Base-by-base conservation (phyloP, 108 stramenopile genomes). In the Licmophora abbreviata region DNA sequence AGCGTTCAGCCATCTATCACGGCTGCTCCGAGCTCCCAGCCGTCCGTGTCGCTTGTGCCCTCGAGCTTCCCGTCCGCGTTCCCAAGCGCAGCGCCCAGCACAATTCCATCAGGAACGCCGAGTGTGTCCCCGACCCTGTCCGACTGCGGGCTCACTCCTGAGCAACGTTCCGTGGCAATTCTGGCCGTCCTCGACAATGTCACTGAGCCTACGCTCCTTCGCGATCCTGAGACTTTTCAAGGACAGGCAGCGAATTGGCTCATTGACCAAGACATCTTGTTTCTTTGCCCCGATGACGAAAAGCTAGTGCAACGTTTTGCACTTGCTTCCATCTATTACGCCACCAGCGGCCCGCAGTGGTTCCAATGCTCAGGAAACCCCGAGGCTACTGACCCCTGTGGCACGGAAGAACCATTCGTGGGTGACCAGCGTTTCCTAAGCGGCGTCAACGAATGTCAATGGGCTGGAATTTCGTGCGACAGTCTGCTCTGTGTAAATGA, bases 301-400 rank as follows among this genome's bases (percentile, higher is more conserved):
- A 57, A 64, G 27, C 25, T 77, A 11, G 33, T 77, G 14, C 87
- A 89, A 49, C 87, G 87, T 14, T 89, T 78, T 59, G 73, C 58
- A 1, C 48, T 89, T 42, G 87, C 79, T 6, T 68, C 73, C 17
- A 74, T 89, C 63, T 89, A 89, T 59, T 85, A 64, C 53, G 64
- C 76, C 5, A 77, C 80, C 8, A 54, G 51, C 9, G 87, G 87
- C 0, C 71, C 77, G 31, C 29, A 41, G 35, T 90, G 88, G 88
- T 29, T 42, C 1, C 44, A 76, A 61, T 74, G 61, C 29, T 37
- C 68, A 20, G 60, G 26, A 18, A 49, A 53, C 24, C 47, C 48
- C 11, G 21, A 7, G 18, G 56, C 54, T 1, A 48, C 45, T 10
- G 67, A 68, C 29, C 32, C 30, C 0, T 78, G 76, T 46, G 69